Percentiles rank a stretch among this genome's conserved stretches.
phyloP scores from a whole-genome alignment of 2,329 filamentous ascomycete genomes.

The Aureobasidium sp. region DNA sequence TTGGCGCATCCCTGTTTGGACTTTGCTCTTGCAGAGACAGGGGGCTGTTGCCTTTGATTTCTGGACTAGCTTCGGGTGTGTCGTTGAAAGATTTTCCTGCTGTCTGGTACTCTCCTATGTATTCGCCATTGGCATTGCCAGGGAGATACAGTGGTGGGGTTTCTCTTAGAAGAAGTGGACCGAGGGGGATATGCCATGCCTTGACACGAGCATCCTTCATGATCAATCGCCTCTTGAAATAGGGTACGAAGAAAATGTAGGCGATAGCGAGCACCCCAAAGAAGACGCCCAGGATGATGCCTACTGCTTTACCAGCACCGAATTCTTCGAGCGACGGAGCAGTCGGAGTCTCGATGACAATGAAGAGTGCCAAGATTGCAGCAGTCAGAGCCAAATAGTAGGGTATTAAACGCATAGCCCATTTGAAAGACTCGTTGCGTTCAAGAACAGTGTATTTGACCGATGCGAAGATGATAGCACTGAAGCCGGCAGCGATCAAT shows the following conservation, averaged over 20 bases:
- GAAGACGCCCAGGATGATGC: slow-evolving; percentile 39
- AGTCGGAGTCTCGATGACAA: slow-evolving; percentile 22
- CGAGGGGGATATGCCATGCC: slow-evolving; percentile 24
- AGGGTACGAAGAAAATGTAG: slow-evolving; percentile 30
- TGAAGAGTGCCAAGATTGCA: slow-evolving; percentile 46
- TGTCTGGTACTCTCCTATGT: background rate
- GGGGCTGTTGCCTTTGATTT: background rate
- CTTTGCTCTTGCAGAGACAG: background rate
- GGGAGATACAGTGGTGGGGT: slow-evolving; percentile 34
- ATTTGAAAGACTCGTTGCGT: slow-evolving; percentile 39
- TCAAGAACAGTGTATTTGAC: slow-evolving; percentile 43
- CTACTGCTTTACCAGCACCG: slow-evolving; percentile 27
- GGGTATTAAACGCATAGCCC: slow-evolving; percentile 40
- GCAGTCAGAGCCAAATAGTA: slow-evolving; percentile 41
- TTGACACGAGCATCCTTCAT: slow-evolving; percentile 23
- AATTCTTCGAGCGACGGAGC: background rate
- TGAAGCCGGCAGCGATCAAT: slow-evolving; percentile 38
- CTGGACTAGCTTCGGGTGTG: background rate
- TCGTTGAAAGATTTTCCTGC: background rate
- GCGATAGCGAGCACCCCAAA: slow-evolving; percentile 32
- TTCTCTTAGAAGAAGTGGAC: slow-evolving; percentile 25
- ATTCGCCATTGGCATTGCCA: slow-evolving; percentile 39
- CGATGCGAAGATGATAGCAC: slow-evolving; percentile 39
- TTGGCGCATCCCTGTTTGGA: background rate
- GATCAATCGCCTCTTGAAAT: slow-evolving; percentile 23